Percentiles rank a stretch among this genome's conserved stretches.
phyloP scores from a whole-genome alignment of 331 rosid species.

The Quercus lobata region DNA sequence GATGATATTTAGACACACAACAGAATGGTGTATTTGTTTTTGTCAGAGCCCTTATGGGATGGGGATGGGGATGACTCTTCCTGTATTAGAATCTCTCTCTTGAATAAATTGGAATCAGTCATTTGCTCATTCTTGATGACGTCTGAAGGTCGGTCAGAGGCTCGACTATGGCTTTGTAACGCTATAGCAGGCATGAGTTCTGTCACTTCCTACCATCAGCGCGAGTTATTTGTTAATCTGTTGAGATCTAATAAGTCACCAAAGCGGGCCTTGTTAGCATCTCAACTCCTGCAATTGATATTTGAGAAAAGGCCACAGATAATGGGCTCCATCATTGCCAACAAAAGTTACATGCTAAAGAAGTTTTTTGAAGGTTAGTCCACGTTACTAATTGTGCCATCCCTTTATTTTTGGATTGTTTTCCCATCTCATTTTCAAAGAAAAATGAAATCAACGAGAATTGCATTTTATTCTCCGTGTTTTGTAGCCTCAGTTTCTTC shows the following conservation, averaged over 20 bases:
- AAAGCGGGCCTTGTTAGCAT: constrained; percentile 39
- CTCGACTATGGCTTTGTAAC: constrained; percentile 77
- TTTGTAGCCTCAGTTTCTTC: background rate
- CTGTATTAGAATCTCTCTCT: constrained; percentile 40
- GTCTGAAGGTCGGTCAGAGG: constrained; percentile 64
- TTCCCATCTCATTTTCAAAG: background rate
- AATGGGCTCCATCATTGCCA: constrained; percentile 56
- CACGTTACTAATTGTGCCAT: background rate
- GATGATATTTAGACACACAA: background rate
- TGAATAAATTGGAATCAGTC: constrained; percentile 57
- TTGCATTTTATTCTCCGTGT: background rate
- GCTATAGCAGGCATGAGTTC: constrained; percentile 48
- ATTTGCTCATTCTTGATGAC: constrained; percentile 40
- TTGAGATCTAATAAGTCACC: constrained; percentile 32
- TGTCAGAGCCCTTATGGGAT: constrained; percentile 47
- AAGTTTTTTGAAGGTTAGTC: constrained; percentile 59
- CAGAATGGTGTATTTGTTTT: constrained; percentile 55
- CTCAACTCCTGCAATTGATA: constrained; percentile 67
- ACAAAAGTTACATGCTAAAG: constrained; percentile 44
- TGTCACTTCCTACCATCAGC: constrained; percentile 36
- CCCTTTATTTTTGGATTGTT: background rate
- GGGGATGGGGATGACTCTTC: constrained; percentile 30
- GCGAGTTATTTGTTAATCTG: constrained; percentile 49
- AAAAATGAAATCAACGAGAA: background rate
- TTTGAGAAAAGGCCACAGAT: constrained; percentile 53